Conservation (phyloP, 1,284 basidiomycete species). For the Schizophyllum amplum region DNA sequence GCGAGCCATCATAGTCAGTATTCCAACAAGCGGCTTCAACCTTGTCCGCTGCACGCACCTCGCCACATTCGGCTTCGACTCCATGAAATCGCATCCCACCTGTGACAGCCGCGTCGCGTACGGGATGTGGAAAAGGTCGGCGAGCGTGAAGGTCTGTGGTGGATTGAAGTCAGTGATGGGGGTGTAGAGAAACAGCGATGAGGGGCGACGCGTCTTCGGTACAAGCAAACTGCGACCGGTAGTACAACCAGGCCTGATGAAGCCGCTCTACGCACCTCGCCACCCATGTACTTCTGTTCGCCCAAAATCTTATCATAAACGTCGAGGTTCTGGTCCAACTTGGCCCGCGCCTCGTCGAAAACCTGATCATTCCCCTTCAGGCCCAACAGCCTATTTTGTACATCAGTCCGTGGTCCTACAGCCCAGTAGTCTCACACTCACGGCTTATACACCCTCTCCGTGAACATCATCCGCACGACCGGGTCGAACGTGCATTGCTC, state of each 20-base stretch:
- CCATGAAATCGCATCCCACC: background rate
- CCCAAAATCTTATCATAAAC: constrained; percentile 13
- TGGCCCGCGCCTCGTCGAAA: constrained; percentile 2
- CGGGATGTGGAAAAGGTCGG: constrained; percentile 4
- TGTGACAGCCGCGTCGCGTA: background rate
- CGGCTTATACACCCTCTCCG: constrained; percentile 3
- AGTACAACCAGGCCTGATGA: no score
- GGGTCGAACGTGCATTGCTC: constrained; percentile 8
- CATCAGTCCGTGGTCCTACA: no score
- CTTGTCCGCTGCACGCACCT: background rate
- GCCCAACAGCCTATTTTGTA: background rate
- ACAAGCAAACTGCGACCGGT: no score
- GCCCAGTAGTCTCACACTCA: background rate
- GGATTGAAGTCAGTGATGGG: no score
- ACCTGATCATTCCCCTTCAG: constrained; percentile 2
- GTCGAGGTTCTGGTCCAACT: constrained; percentile 6
- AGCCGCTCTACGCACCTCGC: constrained; percentile 13
- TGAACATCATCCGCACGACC: constrained; percentile 2
- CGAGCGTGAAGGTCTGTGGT: constrained; percentile 8
- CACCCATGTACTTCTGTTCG: constrained; percentile 11
- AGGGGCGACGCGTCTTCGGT: no score
- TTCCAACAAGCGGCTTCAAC: background rate
- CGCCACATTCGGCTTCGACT: background rate
- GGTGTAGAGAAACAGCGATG: no score
- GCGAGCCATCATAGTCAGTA: no score